phyloP scores from a whole-genome alignment of 306 rosid species.

The Dryas drummondii region DNA sequence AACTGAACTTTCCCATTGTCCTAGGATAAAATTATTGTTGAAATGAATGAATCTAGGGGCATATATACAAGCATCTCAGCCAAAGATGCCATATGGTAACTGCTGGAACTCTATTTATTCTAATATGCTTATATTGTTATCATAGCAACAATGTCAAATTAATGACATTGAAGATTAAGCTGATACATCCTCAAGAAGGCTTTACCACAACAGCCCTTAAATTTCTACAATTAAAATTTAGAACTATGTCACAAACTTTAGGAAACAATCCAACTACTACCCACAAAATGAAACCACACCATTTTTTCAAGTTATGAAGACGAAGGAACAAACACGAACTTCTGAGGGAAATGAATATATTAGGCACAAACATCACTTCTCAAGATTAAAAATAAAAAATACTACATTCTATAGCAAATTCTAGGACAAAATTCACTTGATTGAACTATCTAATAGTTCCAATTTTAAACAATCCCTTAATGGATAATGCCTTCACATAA shows the following conservation, averaged over 20 bases:
- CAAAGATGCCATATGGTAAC: not conserved
- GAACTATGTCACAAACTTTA: not conserved
- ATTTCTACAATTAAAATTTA: not conserved
- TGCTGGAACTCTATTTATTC: not conserved
- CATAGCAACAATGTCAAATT: no score
- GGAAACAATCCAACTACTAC: not conserved
- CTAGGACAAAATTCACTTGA: not conserved
- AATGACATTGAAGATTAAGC: not conserved
- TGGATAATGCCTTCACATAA: constrained; percentile 15
- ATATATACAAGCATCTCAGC: no score
- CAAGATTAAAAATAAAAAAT: not conserved
- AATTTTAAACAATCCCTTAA: not conserved
- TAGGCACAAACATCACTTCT: not conserved
- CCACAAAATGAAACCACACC: not conserved
- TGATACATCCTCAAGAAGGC: constrained; percentile 1
- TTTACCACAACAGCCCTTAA: not conserved
- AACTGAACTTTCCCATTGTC: no score
- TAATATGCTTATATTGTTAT: no score
- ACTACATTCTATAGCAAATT: not conserved
- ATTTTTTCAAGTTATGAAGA: not conserved
- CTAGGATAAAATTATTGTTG: no score
- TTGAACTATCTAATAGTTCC: not conserved
- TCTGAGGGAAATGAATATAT: not conserved
- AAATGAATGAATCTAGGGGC: no score
- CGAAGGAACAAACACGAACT: not conserved